Conservation (phyloP, 139 green algal species). For the Closterium sp. region DNA sequence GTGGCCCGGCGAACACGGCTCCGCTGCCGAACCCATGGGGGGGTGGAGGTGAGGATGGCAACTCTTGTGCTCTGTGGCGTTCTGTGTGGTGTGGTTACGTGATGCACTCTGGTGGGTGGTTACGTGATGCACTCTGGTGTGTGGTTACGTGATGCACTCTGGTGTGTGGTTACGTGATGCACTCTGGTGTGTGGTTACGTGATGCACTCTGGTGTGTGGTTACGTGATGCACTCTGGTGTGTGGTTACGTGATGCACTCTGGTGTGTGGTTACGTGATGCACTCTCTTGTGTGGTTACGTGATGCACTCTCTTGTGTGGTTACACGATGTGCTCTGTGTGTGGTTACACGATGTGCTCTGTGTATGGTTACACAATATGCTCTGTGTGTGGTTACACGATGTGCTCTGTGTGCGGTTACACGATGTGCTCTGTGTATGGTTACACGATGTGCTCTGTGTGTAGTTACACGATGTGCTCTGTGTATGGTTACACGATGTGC, state of each 20-base stretch:
- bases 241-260: no score
- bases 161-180: no score
- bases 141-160: not conserved
- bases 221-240: no score
- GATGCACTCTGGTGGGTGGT: not conserved
- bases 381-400: not conserved
- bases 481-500: no score
- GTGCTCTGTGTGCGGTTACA: not conserved
- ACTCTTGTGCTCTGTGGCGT: not conserved
- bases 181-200: no score
- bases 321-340: not conserved
- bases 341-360: not conserved
- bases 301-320: no score
- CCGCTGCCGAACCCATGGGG: slow-evolving; percentile 96
- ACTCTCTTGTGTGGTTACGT: no score
- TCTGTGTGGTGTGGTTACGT: not conserved
- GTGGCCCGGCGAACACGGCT: slow-evolving; percentile 68
- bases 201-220: no score
- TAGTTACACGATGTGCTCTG: no score
- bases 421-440: not conserved
- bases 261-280: no score
- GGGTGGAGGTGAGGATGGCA: slow-evolving; percentile 28
- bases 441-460: not conserved
- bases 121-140: not conserved
- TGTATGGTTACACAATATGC: no score